Base-by-base conservation (phyloP, 169 alveolate genomes). In the Eimeria tenella region DNA sequence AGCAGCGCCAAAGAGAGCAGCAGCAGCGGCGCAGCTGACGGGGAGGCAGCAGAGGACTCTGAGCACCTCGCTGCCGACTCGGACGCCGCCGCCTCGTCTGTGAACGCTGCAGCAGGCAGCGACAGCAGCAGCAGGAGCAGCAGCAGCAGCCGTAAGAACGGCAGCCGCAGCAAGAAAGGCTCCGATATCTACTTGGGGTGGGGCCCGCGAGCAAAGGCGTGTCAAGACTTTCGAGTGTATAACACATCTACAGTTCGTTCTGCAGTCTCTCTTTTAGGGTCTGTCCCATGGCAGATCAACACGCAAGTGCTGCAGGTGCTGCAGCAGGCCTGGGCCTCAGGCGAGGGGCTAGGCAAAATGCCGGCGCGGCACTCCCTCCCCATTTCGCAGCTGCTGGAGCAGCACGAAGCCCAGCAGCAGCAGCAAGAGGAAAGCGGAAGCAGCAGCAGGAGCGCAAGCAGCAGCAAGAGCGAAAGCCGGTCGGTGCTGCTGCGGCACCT, bases 241-340 rank as follows among this genome's bases (percentile, higher is more conserved):
- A 83, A 86, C 79, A 68, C 89, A 4, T n/a, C 94, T 6, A 25
- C 56, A 5, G 81, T 89, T 0, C 86, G 87, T 31, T 82, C 60
- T 8, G 83, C 84, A 8, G 90, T 94, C 31, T 83, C 94, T 10
- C 62, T 58, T 49, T 58, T 94, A 23, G 93, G 94, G n/a, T 1
- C 70, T 11, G 95, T 92, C 71, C 89, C 96, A 11, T 92, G 94
- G 95, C 83, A 73, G 15, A 56, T 86, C 49, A 75, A 93, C 17
- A 21, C 4, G 60, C 77, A 62, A 13, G 91, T 93, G 10, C 63
- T 95, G 77, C 65, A 75, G 49, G 93, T 93, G 74, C 81, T 95
- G 84, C 75, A 93, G 68, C 93, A 68, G 0, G 95, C 93, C 52
- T 93, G 95, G 96, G 73, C 52, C 5, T 21, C 74, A 21, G 94